phyloP scores from a whole-genome alignment of 768 basidiomycete species.

The Mycena rebaudengoi region DNA sequence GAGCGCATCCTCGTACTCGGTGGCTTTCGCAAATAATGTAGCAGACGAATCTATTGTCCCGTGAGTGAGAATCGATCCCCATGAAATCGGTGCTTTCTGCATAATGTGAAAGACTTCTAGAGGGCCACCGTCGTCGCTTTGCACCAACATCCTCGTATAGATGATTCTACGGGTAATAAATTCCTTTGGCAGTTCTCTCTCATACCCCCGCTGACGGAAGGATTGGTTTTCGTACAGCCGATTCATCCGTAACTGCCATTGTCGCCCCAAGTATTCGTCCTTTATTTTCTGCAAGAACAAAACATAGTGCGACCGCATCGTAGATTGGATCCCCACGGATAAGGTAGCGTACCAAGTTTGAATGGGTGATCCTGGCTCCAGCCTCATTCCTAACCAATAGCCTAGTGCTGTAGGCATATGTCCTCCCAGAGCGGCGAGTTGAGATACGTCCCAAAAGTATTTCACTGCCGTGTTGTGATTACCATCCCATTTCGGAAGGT shows the following conservation, averaged over 20 bases:
- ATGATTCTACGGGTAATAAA: neutral
- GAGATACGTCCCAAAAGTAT: neutral
- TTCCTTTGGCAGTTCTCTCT: neutral
- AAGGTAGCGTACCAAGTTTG: neutral
- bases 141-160: neutral
- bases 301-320: neutral
- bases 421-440: neutral
- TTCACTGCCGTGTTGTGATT: neutral
- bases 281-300: neutral
- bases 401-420: neutral
- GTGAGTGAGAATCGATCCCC: neutral
- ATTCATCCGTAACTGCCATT: neutral
- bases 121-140: neutral
- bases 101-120: neutral
- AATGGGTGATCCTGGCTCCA: neutral
- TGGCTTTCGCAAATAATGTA: neutral
- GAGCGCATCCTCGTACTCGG: neutral
- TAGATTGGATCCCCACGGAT: neutral
- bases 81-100: neutral
- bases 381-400: neutral
- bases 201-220: neutral
- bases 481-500: neutral
- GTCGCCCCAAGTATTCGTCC: neutral
- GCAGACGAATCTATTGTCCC: neutral
- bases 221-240: neutral